Evolutionary conservation across 202 grass and related monocot genomes (phyloP).

Genomic region (Panicum virgatum): DNA sequence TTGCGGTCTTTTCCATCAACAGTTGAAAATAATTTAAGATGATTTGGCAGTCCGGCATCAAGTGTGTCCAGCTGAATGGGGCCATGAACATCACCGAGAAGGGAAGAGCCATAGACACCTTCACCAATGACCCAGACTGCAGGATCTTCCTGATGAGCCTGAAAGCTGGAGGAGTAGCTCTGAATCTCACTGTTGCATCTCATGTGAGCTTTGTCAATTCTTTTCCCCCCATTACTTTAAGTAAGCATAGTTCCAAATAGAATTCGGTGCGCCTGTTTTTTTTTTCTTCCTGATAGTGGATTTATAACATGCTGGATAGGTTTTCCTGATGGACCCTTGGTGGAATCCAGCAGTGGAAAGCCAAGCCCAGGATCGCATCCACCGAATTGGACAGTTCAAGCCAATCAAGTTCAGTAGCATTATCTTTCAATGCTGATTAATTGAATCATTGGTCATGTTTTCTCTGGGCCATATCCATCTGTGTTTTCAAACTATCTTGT

Average conservation of each 20-base stretch:
- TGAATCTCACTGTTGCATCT: slow-evolving; percentile 92
- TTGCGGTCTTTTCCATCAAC: not conserved
- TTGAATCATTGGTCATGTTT: not conserved
- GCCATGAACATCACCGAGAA: slow-evolving; percentile 82
- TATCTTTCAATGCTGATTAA: slow-evolving; percentile 4
- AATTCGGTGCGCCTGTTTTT: not conserved
- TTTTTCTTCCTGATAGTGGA: not conserved
- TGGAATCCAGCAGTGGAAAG: slow-evolving; percentile 96
- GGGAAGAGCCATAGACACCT: slow-evolving; percentile 80
- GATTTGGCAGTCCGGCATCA: slow-evolving; percentile 74
- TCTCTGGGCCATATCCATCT: not conserved
- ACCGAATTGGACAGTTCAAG: slow-evolving; percentile 98
- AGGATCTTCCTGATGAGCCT: slow-evolving; percentile 96
- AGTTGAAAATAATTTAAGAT: slow-evolving; percentile 30
- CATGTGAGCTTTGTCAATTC: slow-evolving; percentile 56
- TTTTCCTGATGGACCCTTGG: slow-evolving; percentile 98
- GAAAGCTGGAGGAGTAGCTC: slow-evolving; percentile 95
- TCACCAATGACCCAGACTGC: slow-evolving; percentile 74
- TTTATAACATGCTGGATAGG: slow-evolving; percentile 42
- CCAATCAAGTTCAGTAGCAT: slow-evolving; percentile 66
- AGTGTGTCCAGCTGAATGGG: slow-evolving; percentile 83
- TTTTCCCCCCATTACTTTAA: not conserved
- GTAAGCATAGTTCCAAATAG: not conserved
- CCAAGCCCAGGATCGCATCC: slow-evolving; percentile 95
- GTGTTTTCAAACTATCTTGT: slow-evolving; percentile 1